These are phyloP conservation scores for Fragilaria radians DNA, from an alignment of 108 stramenopile species.

Conservation along the genomic window DNA sequence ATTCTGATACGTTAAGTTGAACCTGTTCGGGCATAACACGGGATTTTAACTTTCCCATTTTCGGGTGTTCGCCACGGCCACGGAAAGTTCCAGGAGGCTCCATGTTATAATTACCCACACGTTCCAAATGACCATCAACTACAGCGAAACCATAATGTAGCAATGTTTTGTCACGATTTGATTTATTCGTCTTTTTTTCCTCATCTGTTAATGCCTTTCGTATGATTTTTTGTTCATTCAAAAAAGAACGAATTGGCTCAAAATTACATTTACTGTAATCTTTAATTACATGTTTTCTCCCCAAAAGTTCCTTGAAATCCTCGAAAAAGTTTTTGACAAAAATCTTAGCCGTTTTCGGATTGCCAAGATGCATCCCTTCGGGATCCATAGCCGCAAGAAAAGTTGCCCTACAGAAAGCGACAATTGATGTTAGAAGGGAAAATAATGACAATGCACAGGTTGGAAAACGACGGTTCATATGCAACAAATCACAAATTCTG, in stretches of 20 bases:
- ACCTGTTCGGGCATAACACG: constrained; percentile 90
- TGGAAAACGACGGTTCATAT: too few relatives aligned
- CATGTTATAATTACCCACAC: constrained; percentile 86
- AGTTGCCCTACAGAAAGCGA: constrained; percentile 74
- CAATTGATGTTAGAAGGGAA: too few relatives aligned
- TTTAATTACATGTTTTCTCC: constrained; percentile 76
- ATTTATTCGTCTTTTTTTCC: constrained; percentile 88
- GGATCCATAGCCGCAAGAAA: constrained; percentile 96
- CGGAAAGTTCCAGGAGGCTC: constrained; percentile 99
- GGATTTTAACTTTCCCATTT: constrained; percentile 96
- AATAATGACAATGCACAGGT: too few relatives aligned
- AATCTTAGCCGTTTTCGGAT: constrained; percentile 85
- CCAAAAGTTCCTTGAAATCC: constrained; percentile 80
- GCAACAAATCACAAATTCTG: too few relatives aligned
- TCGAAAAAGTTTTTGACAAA: constrained; percentile 96
- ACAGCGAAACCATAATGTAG: constrained; percentile 84
- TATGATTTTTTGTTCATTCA: constrained; percentile 85
- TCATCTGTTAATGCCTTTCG: constrained; percentile 91
- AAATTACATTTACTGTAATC: constrained; percentile 95
- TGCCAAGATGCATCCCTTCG: constrained; percentile 93
- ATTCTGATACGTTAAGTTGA: constrained; percentile 76
- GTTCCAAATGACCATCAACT: constrained; percentile 97
- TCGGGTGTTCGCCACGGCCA: constrained; percentile 98
- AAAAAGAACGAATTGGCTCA: constrained; percentile 75
- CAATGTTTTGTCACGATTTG: constrained; percentile 63